These are phyloP conservation scores for Torulaspora maleeae DNA, from an alignment of 805 yeast genomes.

Conservation along the genomic window DNA sequence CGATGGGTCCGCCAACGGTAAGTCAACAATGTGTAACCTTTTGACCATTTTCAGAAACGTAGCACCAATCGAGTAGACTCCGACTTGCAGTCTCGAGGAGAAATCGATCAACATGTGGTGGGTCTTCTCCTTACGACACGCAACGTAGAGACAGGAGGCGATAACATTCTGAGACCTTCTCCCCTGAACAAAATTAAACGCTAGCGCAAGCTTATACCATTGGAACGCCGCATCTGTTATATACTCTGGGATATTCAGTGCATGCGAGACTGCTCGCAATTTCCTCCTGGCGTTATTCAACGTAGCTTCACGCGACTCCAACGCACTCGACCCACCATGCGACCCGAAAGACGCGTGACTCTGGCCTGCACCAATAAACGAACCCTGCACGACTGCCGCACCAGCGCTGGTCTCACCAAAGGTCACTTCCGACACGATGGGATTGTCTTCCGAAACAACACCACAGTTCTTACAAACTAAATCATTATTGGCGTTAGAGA, in stretches of 20 bases:
- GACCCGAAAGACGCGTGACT: constrained; percentile 56
- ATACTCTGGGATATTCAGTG: constrained; percentile 74
- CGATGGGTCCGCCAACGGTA: constrained; percentile 93
- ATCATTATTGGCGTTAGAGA: constrained; percentile 62
- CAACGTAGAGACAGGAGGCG: constrained; percentile 90
- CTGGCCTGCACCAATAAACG: constrained; percentile 87
- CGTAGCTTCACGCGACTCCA: constrained; percentile 88
- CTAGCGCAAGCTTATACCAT: constrained; percentile 84
- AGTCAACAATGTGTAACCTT: constrained; percentile 63
- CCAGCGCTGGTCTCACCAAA: constrained; percentile 91
- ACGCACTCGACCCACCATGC: constrained; percentile 60
- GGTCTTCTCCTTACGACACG: constrained; percentile 86
- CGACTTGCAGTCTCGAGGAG: constrained; percentile 80
- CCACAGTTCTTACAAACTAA: constrained; percentile 82
- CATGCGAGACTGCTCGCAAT: constrained; percentile 73
- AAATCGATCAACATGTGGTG: constrained; percentile 96
- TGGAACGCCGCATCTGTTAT: constrained; percentile 81
- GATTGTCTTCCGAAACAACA: constrained; percentile 81
- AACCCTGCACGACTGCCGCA: constrained; percentile 94
- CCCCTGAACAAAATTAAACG: constrained; percentile 94
- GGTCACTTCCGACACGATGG: constrained; percentile 91
- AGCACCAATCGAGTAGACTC: constrained; percentile 93
- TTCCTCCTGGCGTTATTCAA: constrained; percentile 76
- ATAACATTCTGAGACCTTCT: constrained; percentile 91
- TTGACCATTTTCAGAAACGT: constrained; percentile 93